Percentiles rank a stretch among this genome's conserved stretches.
These are phyloP conservation scores for Fusarium nodosum DNA, from an alignment of 2,329 filamentous ascomycete species.

Conservation along the genomic window DNA sequence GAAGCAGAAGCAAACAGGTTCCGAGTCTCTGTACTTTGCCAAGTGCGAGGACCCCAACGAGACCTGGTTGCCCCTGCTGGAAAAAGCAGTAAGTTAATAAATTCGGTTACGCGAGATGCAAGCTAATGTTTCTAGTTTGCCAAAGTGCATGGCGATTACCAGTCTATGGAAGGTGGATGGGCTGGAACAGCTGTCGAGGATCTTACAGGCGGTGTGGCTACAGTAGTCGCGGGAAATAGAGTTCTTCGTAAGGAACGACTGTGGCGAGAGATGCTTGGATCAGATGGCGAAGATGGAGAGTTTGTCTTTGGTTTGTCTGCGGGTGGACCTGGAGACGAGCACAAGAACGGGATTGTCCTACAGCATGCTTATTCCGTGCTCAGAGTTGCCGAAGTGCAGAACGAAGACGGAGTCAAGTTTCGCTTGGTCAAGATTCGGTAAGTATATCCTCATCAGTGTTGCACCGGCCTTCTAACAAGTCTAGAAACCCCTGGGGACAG, in stretches of 20 bases:
- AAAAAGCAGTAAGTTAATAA: conserved; percentile 68
- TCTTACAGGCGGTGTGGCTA: conserved; percentile 69
- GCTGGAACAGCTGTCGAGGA: conserved; percentile 66
- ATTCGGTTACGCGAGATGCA: rapidly evolving
- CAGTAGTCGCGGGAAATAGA: conserved; percentile 67
- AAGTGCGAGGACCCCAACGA: conserved; percentile 77
- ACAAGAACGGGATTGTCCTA: conserved; percentile 58
- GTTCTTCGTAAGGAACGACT: conserved; percentile 77
- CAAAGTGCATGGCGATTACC: conserved; percentile 81
- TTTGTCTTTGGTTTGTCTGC: conserved; percentile 69
- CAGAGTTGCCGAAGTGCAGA: conserved; percentile 60
- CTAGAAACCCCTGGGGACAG: conserved; percentile 79
- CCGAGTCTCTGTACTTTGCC: conserved; percentile 77
- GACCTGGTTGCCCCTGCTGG: conserved; percentile 80
- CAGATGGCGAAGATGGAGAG: conserved; percentile 75
- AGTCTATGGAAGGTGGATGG: conserved; percentile 75
- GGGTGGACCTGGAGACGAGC: conserved; percentile 45
- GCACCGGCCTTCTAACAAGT: neutral
- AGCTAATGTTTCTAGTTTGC: conserved; percentile 63
- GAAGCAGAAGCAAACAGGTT: conserved; percentile 75
- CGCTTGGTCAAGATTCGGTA: conserved; percentile 62
- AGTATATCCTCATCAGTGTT: neutral
- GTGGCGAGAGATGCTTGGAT: conserved; percentile 76
- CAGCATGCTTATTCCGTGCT: conserved; percentile 67
- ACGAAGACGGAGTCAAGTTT: conserved; percentile 57